phyloP scores from a whole-genome alignment of 306 rosid species.

The Carpinus fangiana region DNA sequence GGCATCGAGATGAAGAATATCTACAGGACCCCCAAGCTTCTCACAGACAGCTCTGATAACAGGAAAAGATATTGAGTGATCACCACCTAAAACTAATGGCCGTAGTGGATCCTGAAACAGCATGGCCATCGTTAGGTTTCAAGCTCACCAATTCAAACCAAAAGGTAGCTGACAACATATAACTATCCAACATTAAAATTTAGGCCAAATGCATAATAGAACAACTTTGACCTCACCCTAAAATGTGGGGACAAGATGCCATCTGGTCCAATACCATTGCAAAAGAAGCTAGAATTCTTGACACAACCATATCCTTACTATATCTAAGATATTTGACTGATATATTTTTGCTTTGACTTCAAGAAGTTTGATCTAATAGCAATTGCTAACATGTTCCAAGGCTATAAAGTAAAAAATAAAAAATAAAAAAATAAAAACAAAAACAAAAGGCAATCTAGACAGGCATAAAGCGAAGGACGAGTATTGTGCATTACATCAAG shows the following conservation, averaged over 20 bases:
- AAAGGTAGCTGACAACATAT: slow-evolving; percentile 2
- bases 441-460: neutral
- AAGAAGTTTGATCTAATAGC: neutral
- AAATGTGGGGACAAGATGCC: neutral
- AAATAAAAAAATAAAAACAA: no score
- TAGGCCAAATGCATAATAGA: neutral
- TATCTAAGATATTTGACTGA: neutral
- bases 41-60: slow-evolving; percentile 86
- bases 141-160: slow-evolving; percentile 17
- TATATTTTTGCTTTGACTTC: neutral
- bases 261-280: neutral
- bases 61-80: slow-evolving; percentile 93
- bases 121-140: slow-evolving; percentile 6
- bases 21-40: slow-evolving; percentile 93
- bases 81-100: slow-evolving; percentile 95
- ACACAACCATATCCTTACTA: neutral
- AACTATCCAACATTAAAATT: neutral
- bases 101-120: slow-evolving; percentile 71
- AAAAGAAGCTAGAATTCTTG: neutral
- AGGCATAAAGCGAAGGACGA: neutral
- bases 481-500: neutral
- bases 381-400: neutral
- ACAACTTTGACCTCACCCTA: neutral
- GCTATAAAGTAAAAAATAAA: neutral
- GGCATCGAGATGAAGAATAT: slow-evolving; percentile 95